phyloP scores from a whole-genome alignment of 2,329 filamentous ascomycete species.

The Trichoderma endophyticum region DNA sequence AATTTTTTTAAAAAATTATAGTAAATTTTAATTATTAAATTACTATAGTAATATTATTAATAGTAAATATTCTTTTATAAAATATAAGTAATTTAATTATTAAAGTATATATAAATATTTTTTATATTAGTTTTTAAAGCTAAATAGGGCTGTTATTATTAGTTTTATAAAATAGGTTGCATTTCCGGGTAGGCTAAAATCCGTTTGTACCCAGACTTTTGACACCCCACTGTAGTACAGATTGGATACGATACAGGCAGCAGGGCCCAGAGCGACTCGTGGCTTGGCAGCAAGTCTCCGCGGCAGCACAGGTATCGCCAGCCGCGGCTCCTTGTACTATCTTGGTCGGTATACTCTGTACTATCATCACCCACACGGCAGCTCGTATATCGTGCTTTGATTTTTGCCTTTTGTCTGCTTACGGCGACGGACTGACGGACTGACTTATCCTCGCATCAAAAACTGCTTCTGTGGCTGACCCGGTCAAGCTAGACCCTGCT shows the following conservation, averaged over 20 bases:
- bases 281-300: not conserved
- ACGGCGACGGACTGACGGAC: not conserved
- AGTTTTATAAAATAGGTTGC: no score
- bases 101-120: no score
- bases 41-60: no score
- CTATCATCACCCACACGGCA: not conserved
- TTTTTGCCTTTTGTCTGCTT: not conserved
- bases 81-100: no score
- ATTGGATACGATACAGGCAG: not conserved
- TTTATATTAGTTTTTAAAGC: no score
- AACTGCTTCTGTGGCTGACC: not conserved
- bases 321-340: not conserved
- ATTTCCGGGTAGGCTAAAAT: no score
- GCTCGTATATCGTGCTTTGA: not conserved
- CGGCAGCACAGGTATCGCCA: not conserved
- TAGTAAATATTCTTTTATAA: no score
- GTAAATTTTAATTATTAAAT: no score
- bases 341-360: not conserved
- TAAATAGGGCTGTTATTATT: no score
- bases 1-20: no score
- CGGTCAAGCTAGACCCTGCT: constrained; percentile 6
- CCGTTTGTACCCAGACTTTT: no score
- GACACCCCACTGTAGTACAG: no score
- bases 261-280: not conserved
- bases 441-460: not conserved